These are phyloP conservation scores for Posidonia oceanica DNA, from an alignment of 116 monocot genomes.

Conservation along the genomic window DNA sequence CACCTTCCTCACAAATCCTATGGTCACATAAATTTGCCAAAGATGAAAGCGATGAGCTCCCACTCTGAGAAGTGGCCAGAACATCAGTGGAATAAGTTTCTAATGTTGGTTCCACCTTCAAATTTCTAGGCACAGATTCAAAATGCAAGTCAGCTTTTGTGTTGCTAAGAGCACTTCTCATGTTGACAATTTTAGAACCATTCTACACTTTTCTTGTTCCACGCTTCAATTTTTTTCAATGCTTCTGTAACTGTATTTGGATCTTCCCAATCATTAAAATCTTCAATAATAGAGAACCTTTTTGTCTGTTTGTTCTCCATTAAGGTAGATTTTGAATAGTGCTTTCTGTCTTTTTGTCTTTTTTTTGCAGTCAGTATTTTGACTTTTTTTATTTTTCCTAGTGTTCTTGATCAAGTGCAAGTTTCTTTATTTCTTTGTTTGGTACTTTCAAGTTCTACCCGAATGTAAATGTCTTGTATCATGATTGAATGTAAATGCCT, in stretches of 20 bases:
- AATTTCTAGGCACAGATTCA: slow-evolving; percentile 5
- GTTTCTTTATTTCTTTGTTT: no score
- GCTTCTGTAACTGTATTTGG: slow-evolving; percentile 38
- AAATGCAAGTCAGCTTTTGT: not conserved
- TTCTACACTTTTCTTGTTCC: slow-evolving; percentile 32
- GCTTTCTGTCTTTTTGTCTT: no score
- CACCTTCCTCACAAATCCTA: not conserved
- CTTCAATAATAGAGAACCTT: slow-evolving; percentile 21
- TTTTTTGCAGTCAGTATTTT: no score
- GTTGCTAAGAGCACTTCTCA: not conserved
- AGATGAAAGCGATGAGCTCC: slow-evolving; percentile 9
- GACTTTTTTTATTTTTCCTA: no score
- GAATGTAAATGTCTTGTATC: no score
- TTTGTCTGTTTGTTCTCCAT: slow-evolving; percentile 57
- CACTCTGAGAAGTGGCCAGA: slow-evolving; percentile 1
- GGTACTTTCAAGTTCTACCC: no score
- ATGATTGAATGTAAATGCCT: no score
- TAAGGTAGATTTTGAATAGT: no score
- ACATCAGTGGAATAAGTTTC: not conserved
- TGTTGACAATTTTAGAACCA: not conserved
- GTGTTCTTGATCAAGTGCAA: no score
- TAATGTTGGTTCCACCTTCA: not conserved
- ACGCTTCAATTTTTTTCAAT: slow-evolving; percentile 65
- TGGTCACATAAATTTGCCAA: not conserved
- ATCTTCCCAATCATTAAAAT: slow-evolving; percentile 48